Percentiles rank a stretch among this genome's conserved stretches.
These are phyloP conservation scores for Yarrowia phangngaensis DNA, from an alignment of 805 yeast species.

Conservation along the genomic window DNA sequence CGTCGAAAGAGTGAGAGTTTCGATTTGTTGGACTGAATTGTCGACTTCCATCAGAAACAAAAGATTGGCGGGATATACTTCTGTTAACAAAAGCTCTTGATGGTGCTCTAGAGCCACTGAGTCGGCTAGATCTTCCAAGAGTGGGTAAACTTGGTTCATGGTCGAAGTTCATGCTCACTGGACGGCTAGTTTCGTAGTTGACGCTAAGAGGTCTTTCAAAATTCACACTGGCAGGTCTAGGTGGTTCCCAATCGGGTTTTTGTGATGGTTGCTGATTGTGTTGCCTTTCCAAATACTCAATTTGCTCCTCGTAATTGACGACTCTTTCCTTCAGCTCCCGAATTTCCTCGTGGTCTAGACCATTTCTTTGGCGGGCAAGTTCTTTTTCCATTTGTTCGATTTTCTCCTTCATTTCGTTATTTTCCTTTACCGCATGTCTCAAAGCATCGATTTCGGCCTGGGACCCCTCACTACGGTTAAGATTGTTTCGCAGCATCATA, in stretches of 20 bases:
- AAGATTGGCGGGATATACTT: conserved; percentile 15
- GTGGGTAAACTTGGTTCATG: conserved; percentile 1
- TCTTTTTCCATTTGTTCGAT: conserved; percentile 13
- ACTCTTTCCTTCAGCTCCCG: conserved; percentile 19
- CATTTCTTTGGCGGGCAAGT: conserved; percentile 2
- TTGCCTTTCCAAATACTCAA: conserved; percentile 18
- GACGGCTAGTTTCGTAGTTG: too few relatives aligned
- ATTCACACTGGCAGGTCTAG: too few relatives aligned
- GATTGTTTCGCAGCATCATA: conserved; percentile 6
- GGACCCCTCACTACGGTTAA: conserved; percentile 1
- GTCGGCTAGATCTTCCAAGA: conserved; percentile 6
- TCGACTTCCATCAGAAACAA: background rate
- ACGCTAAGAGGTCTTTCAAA: too few relatives aligned
- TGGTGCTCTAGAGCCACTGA: conserved; percentile 13
- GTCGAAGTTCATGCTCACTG: too few relatives aligned
- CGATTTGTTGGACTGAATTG: background rate
- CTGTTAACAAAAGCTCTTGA: conserved; percentile 7
- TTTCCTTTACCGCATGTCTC: background rate
- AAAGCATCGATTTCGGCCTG: conserved; percentile 19
- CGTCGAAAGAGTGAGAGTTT: conserved; percentile 2
- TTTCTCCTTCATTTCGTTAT: conserved; percentile 16
- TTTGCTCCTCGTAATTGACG: conserved; percentile 20
- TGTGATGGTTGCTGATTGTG: conserved; percentile 14
- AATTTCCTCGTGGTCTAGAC: conserved; percentile 12
- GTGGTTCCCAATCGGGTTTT: too few relatives aligned